A percentile compares a stretch with the other conserved stretches of the same genome.
phyloP scores from a whole-genome alignment of 345 rosid genomes.

The Pseudoturritis turrita region DNA sequence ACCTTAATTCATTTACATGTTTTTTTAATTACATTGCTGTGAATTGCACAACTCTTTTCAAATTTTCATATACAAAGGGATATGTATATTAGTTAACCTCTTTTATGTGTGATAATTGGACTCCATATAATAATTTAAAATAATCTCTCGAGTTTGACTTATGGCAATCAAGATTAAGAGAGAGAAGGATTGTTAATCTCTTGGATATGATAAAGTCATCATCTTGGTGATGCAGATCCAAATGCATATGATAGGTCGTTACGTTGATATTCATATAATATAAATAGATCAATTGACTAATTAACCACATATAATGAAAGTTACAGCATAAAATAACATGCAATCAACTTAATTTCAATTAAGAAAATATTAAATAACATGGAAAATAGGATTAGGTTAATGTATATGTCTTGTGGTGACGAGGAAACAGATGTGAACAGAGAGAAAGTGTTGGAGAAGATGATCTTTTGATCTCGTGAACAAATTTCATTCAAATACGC shows the following conservation, averaged over 20 bases:
- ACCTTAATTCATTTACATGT: slow-evolving; percentile 4
- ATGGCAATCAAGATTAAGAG: slow-evolving; percentile 31
- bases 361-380: not conserved
- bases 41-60: not conserved
- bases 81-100: not conserved
- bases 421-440: slow-evolving; percentile 28
- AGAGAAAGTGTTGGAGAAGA: slow-evolving; percentile 13
- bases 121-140: not conserved
- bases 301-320: slow-evolving; percentile 19
- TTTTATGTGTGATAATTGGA: slow-evolving; percentile 16
- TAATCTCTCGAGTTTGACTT: slow-evolving; percentile 24
- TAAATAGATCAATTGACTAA: slow-evolving; percentile 22
- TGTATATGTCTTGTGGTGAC: slow-evolving; percentile 13
- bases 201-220: slow-evolving; percentile 30
- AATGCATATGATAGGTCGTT: slow-evolving; percentile 25
- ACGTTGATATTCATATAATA: slow-evolving; percentile 21
- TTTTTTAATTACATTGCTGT: not conserved
- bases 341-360: not conserved
- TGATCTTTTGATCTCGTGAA: slow-evolving; percentile 22
- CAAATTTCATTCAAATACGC: slow-evolving; percentile 29
- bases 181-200: slow-evolving; percentile 30
- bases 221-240: slow-evolving; percentile 34
- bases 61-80: not conserved
- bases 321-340: slow-evolving; percentile 28
- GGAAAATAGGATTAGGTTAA: slow-evolving; percentile 17